Base-by-base conservation (phyloP, 73 alveolate species). In the Paramecium sexaurelia region DNA sequence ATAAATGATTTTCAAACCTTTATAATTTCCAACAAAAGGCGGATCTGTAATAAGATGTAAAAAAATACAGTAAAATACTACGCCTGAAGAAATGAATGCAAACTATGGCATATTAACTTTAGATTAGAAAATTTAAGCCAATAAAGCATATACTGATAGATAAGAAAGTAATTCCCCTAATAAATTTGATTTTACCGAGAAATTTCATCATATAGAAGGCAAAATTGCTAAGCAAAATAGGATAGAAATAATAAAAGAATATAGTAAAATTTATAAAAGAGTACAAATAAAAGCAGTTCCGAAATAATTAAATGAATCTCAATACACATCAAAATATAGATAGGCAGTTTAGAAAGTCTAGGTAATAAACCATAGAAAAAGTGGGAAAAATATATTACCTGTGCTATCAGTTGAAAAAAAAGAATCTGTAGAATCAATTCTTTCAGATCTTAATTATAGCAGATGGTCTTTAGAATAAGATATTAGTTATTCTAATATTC, bases 361-460 rank as follows among this genome's bases (percentile, higher is more conserved):
- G 5, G 83, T 61, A 10, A 29, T 61, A 61, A 61, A 24, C 7
- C 83, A 61, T 8, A 9, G 83, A 24, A 61, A 61, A 61, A 61
- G 83, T 26, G 83, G 83, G 0, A 61, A 61, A 61, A 61, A 61
- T 1, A 61, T 61, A 6, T 27, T 61, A 26, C 83, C 83, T 2
- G 83, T 61, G 5, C 26, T 61, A 32, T 29, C 39, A 26, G 39
- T 61, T 29, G 83, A 61, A 29, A 61, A 61, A 61, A 61, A 61
- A 29, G 83, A 61, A 29, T 61, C 83, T 10, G 83, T 61, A 3
- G 83, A 61, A 61, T 61, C 83, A 8, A 11, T 61, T 11, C 83
- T 61, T 61, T 61, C 83, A 61, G 83, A 61, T 61, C 83, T 61
- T 27, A 61, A 61, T 61, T 61, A 61, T 10, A 61, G 83, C 26